Evolutionary conservation across 2,329 filamentous ascomycete species (phyloP), one percentile per base, ranked within the genome.

Genomic region (Colletotrichum trifolii): DNA sequence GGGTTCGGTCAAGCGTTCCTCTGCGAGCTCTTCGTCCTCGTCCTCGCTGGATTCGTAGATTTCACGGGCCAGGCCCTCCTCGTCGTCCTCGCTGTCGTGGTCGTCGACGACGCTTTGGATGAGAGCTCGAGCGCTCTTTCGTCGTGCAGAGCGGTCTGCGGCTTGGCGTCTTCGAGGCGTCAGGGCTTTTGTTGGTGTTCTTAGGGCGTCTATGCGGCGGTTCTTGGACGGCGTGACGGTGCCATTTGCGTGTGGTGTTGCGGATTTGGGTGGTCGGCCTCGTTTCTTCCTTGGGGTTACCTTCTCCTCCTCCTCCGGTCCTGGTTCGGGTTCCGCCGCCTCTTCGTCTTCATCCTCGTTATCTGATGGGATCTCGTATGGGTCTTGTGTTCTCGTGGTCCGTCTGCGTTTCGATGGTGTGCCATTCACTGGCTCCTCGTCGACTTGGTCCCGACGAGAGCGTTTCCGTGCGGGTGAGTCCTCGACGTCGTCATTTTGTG

Each of bases 121-220:
- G 55, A 97, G 79, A 4, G 88, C 87, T 55, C 89, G 85, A 25
- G 91, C 91, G 75, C 92, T 97, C 82, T 97, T 97, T 73, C 89
- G 89, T 71, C 91, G 88, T 2, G 94, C 95, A 6, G 94, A 97
- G 53, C 91, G 89, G 77, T 97, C 93, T 17, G 91, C 91, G 68
- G 92, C 91, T 67, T 85, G 87, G 46, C 85, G 83, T 69, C 88
- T 85, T 42, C 87, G 86, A 0, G 92, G 90, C 1, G 90, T 93
- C 39, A 79, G 72, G 4, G 70, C 65, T 59, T 75, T 82, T 11
- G 76, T 71, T 0, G 82, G 82, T 0, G 83, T 84, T 52, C 74
- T 71, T 7, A 78, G 73, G 4, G 70, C 67, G 35, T 73, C 69
- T 4, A 73, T 75, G 34, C 71, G 67, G 11, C 75, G 74, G 12